Percentiles rank a stretch among this genome's conserved stretches.
phyloP scores from a whole-genome alignment of 257 asterid genomes.

The Gentiana dahurica region DNA sequence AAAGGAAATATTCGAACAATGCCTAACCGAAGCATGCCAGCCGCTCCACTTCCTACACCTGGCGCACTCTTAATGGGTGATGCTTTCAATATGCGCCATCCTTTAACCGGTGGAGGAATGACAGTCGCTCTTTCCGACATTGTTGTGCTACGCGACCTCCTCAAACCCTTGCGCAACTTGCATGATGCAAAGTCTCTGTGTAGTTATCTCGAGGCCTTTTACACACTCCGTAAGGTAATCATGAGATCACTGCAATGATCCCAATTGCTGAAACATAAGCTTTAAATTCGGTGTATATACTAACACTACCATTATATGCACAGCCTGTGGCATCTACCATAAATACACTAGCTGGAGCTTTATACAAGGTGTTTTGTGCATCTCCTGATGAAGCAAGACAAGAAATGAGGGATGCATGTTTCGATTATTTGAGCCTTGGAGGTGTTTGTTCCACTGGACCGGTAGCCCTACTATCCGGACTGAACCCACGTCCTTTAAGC shows the following conservation, averaged over 20 bases:
- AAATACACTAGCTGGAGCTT: constrained; percentile 41
- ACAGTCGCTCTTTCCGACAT: constrained; percentile 49
- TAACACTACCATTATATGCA: constrained; percentile 12
- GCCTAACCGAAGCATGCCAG: constrained; percentile 57
- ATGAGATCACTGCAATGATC: not conserved
- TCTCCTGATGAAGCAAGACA: constrained; percentile 43
- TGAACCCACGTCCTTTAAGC: constrained; percentile 37
- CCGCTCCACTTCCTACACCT: constrained; percentile 35
- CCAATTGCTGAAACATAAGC: not conserved
- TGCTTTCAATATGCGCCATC: constrained; percentile 54
- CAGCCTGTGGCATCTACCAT: constrained; percentile 54
- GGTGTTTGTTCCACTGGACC: constrained; percentile 48
- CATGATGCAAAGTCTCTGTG: constrained; percentile 32
- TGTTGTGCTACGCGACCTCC: constrained; percentile 35
- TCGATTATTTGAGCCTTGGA: constrained; percentile 45
- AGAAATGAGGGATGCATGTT: constrained; percentile 47
- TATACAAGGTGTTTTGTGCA: constrained; percentile 42
- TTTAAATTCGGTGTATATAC: not conserved
- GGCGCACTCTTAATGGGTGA: constrained; percentile 50
- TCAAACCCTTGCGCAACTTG: constrained; percentile 30
- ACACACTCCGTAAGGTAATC: constrained; percentile 40
- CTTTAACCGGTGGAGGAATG: constrained; percentile 62
- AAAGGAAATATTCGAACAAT: constrained; percentile 40
- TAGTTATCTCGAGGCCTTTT: constrained; percentile 36
- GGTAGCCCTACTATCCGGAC: constrained; percentile 35